Evolutionary conservation across 2,329 filamentous ascomycete species (phyloP).

Genomic region (Talaromyces marneffei): DNA sequence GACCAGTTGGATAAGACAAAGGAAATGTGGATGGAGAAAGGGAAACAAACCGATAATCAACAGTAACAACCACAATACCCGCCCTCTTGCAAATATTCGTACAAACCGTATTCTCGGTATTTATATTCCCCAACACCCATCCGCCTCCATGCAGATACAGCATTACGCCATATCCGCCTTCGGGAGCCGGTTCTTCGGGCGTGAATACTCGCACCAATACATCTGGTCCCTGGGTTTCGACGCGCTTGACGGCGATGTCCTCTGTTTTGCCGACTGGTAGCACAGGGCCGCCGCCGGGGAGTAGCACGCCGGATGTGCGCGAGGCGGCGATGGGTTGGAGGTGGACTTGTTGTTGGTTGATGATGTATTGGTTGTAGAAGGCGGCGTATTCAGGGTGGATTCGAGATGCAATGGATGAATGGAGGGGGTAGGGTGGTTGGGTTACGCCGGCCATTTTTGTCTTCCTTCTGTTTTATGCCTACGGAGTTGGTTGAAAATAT

Average conservation of each 20-base stretch:
- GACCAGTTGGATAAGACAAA: no score
- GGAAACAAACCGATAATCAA: slow-evolving; percentile 49
- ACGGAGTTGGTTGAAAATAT: no score
- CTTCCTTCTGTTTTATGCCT: not conserved
- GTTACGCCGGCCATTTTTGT: slow-evolving; percentile 9
- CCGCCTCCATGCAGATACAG: slow-evolving; percentile 56
- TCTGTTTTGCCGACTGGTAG: slow-evolving; percentile 44
- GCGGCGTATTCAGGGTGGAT: slow-evolving; percentile 48
- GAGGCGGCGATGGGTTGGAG: slow-evolving; percentile 50
- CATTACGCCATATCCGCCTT: slow-evolving; percentile 50
- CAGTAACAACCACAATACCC: slow-evolving; percentile 50
- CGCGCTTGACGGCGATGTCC: slow-evolving; percentile 42
- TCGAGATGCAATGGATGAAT: slow-evolving; percentile 42
- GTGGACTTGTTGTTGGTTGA: slow-evolving; percentile 51
- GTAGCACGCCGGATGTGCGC: slow-evolving; percentile 46
- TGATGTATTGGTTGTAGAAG: slow-evolving; percentile 50
- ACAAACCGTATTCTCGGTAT: slow-evolving; percentile 54
- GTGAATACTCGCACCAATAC: slow-evolving; percentile 49
- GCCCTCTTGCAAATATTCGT: slow-evolving; percentile 49
- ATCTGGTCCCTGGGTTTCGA: slow-evolving; percentile 42
- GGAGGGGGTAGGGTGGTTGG: slow-evolving; percentile 44
- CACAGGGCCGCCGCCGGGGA: slow-evolving; percentile 48
- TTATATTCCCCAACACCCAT: slow-evolving; percentile 54
- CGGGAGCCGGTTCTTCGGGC: slow-evolving; percentile 44
- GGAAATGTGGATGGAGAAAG: not conserved